Percentiles rank a stretch among this genome's conserved stretches.
phyloP scores from a whole-genome alignment of 2,329 filamentous ascomycete genomes.

The Ophiosphaerella narmari region DNA sequence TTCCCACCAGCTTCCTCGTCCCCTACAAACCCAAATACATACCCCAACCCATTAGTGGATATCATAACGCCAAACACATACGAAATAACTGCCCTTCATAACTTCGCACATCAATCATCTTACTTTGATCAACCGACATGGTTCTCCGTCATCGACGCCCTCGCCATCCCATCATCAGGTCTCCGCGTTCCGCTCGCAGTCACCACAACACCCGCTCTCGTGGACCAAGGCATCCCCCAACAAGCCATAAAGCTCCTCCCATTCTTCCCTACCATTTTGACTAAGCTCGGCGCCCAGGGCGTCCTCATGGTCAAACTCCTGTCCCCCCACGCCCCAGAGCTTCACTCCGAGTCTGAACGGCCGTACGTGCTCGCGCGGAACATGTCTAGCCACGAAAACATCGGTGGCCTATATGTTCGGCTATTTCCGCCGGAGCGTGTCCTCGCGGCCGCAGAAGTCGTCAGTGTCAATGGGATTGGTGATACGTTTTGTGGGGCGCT shows the following conservation, averaged over 20 bases:
- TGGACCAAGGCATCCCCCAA: constrained; percentile 81
- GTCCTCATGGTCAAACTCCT: constrained; percentile 78
- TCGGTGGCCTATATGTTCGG: constrained; percentile 81
- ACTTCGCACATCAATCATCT: constrained; percentile 66
- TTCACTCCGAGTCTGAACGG: constrained; percentile 65
- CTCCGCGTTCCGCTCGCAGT: constrained; percentile 73
- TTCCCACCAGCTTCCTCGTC: constrained; percentile 60
- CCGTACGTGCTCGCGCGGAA: constrained; percentile 72
- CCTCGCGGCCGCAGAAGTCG: constrained; percentile 66
- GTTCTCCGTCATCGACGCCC: constrained; percentile 79
- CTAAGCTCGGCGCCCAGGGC: constrained; percentile 78
- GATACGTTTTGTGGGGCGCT: constrained; percentile 90
- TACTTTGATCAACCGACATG: constrained; percentile 73
- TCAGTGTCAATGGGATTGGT: constrained; percentile 92
- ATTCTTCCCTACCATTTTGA: constrained; percentile 81
- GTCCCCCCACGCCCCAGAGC: constrained; percentile 66
- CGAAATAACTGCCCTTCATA: constrained; percentile 81
- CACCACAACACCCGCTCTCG: constrained; percentile 69
- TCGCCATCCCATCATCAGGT: constrained; percentile 72
- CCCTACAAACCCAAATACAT: constrained; percentile 72
- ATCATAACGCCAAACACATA: constrained; percentile 81
- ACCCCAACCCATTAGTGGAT: constrained; percentile 67
- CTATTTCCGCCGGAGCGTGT: constrained; percentile 67
- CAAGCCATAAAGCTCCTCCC: constrained; percentile 84
- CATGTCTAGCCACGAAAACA: constrained; percentile 55